Evolutionary conservation across 1,284 basidiomycete genomes (phyloP).

Genomic region (Austroboletus niveus): DNA sequence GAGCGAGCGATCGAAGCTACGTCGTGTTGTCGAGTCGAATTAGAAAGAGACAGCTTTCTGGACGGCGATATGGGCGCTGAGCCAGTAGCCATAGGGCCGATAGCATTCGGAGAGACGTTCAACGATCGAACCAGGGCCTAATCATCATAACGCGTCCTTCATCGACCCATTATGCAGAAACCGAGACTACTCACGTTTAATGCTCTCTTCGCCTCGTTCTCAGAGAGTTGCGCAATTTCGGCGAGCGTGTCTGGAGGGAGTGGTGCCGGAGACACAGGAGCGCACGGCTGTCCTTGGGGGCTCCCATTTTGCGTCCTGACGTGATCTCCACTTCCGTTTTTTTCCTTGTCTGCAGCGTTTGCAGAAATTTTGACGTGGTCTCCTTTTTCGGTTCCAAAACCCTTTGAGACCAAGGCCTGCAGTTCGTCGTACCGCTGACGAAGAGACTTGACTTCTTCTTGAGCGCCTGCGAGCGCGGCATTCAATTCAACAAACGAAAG

Average conservation of each 20-base stretch:
- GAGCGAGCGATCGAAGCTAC: constrained; percentile 22
- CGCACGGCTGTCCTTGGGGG: background rate
- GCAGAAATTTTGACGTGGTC: background rate
- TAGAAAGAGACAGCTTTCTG: background rate
- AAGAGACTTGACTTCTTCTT: constrained; percentile 24
- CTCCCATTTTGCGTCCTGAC: background rate
- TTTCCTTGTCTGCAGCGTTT: background rate
- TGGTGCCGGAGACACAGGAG: background rate
- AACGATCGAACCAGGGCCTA: constrained; percentile 14
- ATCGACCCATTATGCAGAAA: background rate
- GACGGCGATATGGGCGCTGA: background rate
- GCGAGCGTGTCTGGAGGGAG: constrained; percentile 5
- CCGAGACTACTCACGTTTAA: constrained; percentile 17
- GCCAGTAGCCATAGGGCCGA: constrained; percentile 1
- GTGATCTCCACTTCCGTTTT: background rate
- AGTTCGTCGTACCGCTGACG: constrained; percentile 28
- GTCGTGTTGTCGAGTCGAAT: constrained; percentile 11
- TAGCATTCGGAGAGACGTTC: constrained; percentile 8
- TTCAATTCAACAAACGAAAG: constrained; percentile 30
- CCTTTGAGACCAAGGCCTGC: constrained; percentile 12
- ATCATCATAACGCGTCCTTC: background rate
- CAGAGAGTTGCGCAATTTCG: constrained; percentile 20
- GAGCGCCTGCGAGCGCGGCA: constrained; percentile 21
- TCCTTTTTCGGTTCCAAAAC: constrained; percentile 8
- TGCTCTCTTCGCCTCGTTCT: constrained; percentile 19